phyloP scores from a whole-genome alignment of 257 asterid species.

The Parsonsia alboflavescens region DNA sequence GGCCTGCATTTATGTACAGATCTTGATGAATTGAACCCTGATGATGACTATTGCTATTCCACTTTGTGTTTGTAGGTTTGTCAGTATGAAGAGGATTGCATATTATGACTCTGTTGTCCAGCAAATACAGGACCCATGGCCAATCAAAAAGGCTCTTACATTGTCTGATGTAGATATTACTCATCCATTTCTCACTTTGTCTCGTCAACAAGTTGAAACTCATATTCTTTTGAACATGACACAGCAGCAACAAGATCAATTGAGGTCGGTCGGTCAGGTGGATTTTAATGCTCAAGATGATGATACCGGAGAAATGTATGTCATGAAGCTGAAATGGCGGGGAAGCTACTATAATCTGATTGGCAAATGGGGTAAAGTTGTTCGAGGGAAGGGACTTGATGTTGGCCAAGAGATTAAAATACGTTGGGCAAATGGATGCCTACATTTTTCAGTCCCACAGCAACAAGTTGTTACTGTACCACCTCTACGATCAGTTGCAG shows the following conservation, averaged over 20 bases:
- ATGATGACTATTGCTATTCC: neutral
- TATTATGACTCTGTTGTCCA: conserved; percentile 38
- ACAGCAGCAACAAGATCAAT: conserved; percentile 53
- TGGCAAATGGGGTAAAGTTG: conserved; percentile 79
- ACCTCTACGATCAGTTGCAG: conserved; percentile 46
- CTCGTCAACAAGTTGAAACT: conserved; percentile 76
- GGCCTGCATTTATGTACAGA: neutral
- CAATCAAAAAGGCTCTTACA: conserved; percentile 67
- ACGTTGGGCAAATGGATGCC: conserved; percentile 63
- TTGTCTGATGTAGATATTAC: conserved; percentile 77
- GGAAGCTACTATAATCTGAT: conserved; percentile 78
- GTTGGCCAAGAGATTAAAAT: conserved; percentile 76
- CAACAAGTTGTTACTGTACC: conserved; percentile 52
- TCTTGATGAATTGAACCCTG: neutral
- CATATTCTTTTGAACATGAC: conserved; percentile 60
- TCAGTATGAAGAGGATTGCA: conserved; percentile 58
- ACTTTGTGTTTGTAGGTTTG: conserved; percentile 7
- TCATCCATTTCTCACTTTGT: conserved; percentile 72
- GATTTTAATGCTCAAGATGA: conserved; percentile 68
- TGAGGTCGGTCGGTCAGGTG: conserved; percentile 58
- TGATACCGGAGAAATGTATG: conserved; percentile 59
- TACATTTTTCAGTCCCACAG: conserved; percentile 74
- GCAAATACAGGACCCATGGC: conserved; percentile 60
- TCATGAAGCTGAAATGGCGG: conserved; percentile 77
- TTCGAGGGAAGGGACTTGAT: conserved; percentile 68